Base-by-base conservation (phyloP, 441 rosid species). In the Metrosideros polymorpha region DNA sequence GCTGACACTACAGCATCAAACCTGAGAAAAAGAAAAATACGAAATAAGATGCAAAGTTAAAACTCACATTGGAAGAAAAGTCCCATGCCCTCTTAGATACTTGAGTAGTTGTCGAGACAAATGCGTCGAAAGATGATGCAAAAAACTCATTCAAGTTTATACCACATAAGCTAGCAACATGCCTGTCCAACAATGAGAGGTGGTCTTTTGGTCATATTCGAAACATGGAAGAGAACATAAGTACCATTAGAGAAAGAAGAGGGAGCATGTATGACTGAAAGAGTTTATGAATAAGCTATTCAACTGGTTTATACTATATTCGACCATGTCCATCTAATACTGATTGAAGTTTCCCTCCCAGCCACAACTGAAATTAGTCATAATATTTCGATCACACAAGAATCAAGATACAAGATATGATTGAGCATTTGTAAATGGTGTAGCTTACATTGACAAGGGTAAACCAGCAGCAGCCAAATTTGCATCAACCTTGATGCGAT, bases 1-100 rank as follows among this genome's bases (percentile, higher is more conserved):
- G 99, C 98, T 88, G 99, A 96, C 88, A 98, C 98, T 87, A 98
- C 93, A 85, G 99, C 98, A 91, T 98, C 97, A 43, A 98, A 98
- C 99, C 99, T 98, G 94, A 87, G 82, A 89, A 85, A 84, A 88
- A 75, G 85, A 86, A 84, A 82, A 82, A 39, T 83, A 19, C 82
- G 88, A 89, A 85, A 15, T 35, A 82, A 47, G 87, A 82, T 71
- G 22, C 47, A 71, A 39, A n/a, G n/a, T 51, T 12, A 29, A 83
- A 51, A 35, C 29, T 50, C 43, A 12, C 61, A 52, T 18, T 25
- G 0, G 42, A 83, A 30, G 59, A 52, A 32, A 52, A 53, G 29
- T 52, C 59, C 12, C 45, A 52, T 52, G 84, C 54, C 50, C 39
- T 30, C 55, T 82, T 24, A 83, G 83, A 71, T 71, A 42, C 47